phyloP scores from a whole-genome alignment of 352 stramenopile genomes.

The Pythium biforme region DNA sequence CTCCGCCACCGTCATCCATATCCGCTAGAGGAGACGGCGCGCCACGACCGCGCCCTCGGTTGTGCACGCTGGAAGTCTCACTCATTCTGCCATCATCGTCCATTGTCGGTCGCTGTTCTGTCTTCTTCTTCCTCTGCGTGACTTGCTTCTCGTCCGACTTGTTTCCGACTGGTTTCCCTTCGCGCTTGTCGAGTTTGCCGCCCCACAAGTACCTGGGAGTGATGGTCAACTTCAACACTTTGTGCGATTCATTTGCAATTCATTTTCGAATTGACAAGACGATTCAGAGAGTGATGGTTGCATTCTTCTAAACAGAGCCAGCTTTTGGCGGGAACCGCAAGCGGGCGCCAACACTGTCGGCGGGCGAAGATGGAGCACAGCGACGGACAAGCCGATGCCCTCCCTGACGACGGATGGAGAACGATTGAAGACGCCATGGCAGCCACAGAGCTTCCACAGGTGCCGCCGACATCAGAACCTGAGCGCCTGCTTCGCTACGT shows the following conservation, averaged over 20 bases:
- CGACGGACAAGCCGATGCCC: not conserved
- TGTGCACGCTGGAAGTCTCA: constrained; percentile 65
- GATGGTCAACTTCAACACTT: constrained; percentile 29
- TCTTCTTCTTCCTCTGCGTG: not conserved
- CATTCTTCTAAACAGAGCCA: not conserved
- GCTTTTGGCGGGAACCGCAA: constrained; percentile 24
- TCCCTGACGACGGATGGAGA: constrained; percentile 37
- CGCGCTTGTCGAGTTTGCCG: not conserved
- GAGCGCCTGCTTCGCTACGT: constrained; percentile 76
- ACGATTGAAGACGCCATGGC: constrained; percentile 58
- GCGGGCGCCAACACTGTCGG: not conserved
- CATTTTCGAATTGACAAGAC: constrained; percentile 1
- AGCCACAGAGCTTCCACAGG: constrained; percentile 47
- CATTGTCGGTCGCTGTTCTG: constrained; percentile 28
- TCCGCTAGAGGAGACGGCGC: constrained; percentile 39
- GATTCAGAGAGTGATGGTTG: constrained; percentile 23
- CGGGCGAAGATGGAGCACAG: constrained; percentile 11
- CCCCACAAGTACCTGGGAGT: constrained; percentile 13
- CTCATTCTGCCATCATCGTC: constrained; percentile 70
- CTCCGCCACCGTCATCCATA: constrained; percentile 38
- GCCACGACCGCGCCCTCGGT: constrained; percentile 34
- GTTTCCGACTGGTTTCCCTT: constrained; percentile 2
- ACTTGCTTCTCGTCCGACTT: not conserved
- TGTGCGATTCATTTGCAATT: constrained; percentile 24
- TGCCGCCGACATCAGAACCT: constrained; percentile 73